Base-by-base conservation (phyloP, 306 rosid species). In the Canavalia ensiformis region DNA sequence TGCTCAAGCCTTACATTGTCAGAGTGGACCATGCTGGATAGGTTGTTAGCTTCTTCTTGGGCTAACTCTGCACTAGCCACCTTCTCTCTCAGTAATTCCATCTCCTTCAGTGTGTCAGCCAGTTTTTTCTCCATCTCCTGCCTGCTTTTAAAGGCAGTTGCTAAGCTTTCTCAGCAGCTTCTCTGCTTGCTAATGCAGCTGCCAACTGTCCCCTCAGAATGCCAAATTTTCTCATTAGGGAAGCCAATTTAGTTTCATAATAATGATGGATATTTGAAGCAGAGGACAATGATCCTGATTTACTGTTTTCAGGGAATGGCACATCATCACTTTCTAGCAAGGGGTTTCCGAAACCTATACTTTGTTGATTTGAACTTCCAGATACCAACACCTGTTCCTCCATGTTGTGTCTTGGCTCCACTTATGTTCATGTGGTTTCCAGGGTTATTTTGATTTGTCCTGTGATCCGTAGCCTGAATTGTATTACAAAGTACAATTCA, bases 1-100 rank as follows among this genome's bases (percentile, higher is more conserved):
- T 91, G 99, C 84, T 95, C 99, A 11, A 95, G 98, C 84, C 98
- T 87, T 11, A 93, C 96, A 65, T 95, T 95, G 90, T 95, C 98
- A 29, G 96, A 94, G 59, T 95, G 98, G 75, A 93, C 98, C 55
- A 91, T 89, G 76, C 86, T 93, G 1, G 99, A 95, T 57, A 93
- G 89, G 86, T 86, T 91, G 81, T 79, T 91, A 31, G 94, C 96
- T 77, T 93, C 99, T 81, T 93, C 98, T 82, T 89, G 97, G 30
- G 97, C 92, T 28, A 93, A 79, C 85, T 93, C 99, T 62, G 90
- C 84, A 75, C 92, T 85, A 4, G 89, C 89, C 55, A 91, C 81
- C 81, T 93, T 95, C 89, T 91, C 98, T 85, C 92, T 87, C 76
- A 91, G 85, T 65, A 91, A 45, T 57, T 91, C 99, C 86, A 88